These are phyloP conservation scores for Brassica cretica DNA, from an alignment of 345 rosid species.

Conservation along the genomic window DNA sequence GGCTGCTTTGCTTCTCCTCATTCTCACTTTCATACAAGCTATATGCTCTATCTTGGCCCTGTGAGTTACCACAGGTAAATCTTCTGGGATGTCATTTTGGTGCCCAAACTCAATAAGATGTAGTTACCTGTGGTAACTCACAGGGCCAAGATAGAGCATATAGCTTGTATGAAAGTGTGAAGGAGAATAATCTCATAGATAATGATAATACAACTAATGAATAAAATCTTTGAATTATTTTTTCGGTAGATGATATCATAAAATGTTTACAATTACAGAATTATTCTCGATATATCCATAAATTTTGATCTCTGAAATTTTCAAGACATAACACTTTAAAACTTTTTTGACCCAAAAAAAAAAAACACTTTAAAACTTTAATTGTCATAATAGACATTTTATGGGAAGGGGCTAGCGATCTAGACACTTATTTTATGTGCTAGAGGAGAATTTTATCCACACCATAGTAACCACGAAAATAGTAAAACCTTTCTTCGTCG, in stretches of 20 bases:
- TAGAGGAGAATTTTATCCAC: background rate
- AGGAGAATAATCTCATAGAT: background rate
- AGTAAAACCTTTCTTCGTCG: background rate
- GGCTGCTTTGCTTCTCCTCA: slow-evolving; percentile 32
- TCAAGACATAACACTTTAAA: background rate
- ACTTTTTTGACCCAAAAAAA: no score
- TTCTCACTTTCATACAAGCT: slow-evolving; percentile 30
- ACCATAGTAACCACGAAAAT: background rate
- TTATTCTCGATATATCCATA: no score
- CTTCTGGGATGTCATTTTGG: background rate
- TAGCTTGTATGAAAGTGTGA: background rate
- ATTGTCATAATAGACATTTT: background rate
- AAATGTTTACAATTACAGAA: no score
- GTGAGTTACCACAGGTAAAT: no score
- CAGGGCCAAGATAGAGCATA: background rate
- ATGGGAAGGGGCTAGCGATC: background rate
- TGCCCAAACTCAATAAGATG: background rate
- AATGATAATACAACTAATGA: no score
- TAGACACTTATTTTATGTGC: background rate
- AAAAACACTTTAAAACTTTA: no score
- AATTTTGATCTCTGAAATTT: background rate
- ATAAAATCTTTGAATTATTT: no score
- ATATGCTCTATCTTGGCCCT: background rate
- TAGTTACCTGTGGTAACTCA: no score
- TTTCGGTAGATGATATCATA: no score